A percentile compares a stretch with the other conserved stretches of the same genome.
These are phyloP conservation scores for Heliamphora pulchella DNA, from an alignment of 179 eudicot species.

Conservation along the genomic window DNA sequence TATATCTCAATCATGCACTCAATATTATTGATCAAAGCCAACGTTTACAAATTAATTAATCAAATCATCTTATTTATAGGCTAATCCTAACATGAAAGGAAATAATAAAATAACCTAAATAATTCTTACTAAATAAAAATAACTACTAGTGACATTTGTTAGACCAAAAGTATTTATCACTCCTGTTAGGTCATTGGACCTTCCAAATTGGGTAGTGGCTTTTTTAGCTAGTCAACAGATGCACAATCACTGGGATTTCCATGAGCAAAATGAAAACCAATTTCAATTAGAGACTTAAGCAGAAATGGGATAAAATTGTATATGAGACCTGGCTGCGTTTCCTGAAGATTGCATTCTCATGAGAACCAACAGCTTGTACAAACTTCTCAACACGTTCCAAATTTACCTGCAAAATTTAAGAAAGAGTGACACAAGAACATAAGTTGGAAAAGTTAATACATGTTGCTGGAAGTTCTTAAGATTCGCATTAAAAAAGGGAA, in stretches of 20 bases:
- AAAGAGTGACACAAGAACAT: not conserved
- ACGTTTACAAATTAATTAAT: too few relatives aligned
- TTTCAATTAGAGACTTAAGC: not conserved
- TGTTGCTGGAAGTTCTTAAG: not conserved
- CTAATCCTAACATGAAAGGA: too few relatives aligned
- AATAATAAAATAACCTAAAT: too few relatives aligned
- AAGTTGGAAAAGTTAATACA: not conserved
- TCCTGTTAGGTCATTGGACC: too few relatives aligned
- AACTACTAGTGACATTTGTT: too few relatives aligned
- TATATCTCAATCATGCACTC: too few relatives aligned
- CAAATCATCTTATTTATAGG: too few relatives aligned
- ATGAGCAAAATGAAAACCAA: not conserved
- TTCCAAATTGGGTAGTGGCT: too few relatives aligned
- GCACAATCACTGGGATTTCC: not conserved
- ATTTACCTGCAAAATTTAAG: slow-evolving; percentile 9
- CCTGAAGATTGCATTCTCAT: slow-evolving; percentile 16
- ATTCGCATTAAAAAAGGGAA: not conserved
- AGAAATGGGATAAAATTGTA: not conserved
- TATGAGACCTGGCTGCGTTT: slow-evolving; percentile 18
- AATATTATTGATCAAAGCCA: too few relatives aligned
- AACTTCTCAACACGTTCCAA: slow-evolving; percentile 16
- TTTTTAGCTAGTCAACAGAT: too few relatives aligned
- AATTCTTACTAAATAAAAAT: too few relatives aligned
- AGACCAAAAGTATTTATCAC: too few relatives aligned
- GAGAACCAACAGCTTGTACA: slow-evolving; percentile 18